Percentiles rank a stretch among this genome's conserved stretches.
These are phyloP conservation scores for Dioscorea alata DNA, from an alignment of 106 monocot genomes.

Conservation along the genomic window DNA sequence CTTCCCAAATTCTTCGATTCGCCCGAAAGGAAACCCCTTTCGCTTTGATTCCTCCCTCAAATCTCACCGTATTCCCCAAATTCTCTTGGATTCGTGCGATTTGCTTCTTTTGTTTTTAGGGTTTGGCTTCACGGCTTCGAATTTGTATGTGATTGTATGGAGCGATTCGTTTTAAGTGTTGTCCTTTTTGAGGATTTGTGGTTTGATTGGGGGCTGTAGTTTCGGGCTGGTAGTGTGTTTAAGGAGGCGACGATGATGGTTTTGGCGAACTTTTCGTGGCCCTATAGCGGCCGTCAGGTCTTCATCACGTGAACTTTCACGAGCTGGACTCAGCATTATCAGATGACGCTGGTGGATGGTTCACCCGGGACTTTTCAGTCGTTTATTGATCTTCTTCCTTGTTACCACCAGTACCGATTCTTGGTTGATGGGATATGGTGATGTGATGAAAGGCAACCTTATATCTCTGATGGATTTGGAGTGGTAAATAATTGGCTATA, in stretches of 20 bases:
- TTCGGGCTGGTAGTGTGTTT: not conserved
- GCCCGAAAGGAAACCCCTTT: no score
- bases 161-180: no score
- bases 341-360: not conserved
- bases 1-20: no score
- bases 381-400: not conserved
- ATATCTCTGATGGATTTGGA: conserved; percentile 12
- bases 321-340: conserved; percentile 3
- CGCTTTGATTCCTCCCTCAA: no score
- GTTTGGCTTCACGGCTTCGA: no score
- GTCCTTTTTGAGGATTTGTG: no score
- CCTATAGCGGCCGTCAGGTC: conserved; percentile 6
- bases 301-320: conserved; percentile 13
- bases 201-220: no score
- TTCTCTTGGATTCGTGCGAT: no score
- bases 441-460: conserved; percentile 15
- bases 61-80: no score
- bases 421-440: conserved; percentile 27
- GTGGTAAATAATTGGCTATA: conserved; percentile 13
- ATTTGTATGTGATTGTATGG: no score
- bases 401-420: conserved; percentile 21
- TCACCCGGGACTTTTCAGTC: not conserved
- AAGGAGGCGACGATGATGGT: conserved; percentile 3
- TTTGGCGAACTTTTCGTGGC: conserved; percentile 11
- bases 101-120: no score